Conservation (phyloP, 768 basidiomycete genomes). For the Sporobolomyces roseus region DNA sequence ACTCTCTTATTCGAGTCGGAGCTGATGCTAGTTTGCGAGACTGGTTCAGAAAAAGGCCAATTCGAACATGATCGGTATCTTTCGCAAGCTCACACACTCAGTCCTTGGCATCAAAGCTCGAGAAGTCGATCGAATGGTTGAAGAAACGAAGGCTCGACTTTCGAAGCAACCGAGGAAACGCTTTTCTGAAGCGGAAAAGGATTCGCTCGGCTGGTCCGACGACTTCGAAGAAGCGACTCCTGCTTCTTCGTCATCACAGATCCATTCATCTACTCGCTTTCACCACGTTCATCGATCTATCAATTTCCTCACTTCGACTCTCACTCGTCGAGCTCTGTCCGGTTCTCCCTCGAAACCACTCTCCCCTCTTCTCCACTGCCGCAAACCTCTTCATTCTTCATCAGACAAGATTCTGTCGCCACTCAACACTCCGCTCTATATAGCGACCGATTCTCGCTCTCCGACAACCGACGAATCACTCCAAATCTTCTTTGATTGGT, state of each 20-base stretch:
- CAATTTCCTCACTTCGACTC: too few relatives aligned
- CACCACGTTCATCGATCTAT: background rate
- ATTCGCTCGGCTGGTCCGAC: too few relatives aligned
- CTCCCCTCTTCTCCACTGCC: constrained; percentile 26
- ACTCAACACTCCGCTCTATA: constrained; percentile 62
- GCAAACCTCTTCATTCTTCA: constrained; percentile 12
- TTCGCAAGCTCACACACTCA: constrained; percentile 14
- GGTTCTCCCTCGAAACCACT: constrained; percentile 9
- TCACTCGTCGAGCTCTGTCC: background rate
- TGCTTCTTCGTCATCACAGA: too few relatives aligned
- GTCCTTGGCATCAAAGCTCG: constrained; percentile 18
- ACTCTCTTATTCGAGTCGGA: background rate
- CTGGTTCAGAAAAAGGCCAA: background rate
- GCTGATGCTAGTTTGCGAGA: background rate
- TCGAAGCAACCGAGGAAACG: background rate
- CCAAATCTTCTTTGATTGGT: constrained; percentile 54
- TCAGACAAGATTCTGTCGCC: constrained; percentile 12
- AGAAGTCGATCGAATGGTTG: constrained; percentile 12
- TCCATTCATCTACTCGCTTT: too few relatives aligned
- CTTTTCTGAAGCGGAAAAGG: too few relatives aligned
- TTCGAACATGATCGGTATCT: constrained; percentile 24
- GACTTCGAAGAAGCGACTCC: background rate
- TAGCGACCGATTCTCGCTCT: constrained; percentile 60
- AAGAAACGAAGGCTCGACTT: background rate
- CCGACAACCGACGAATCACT: constrained; percentile 54